Percentiles rank a stretch among this genome's conserved stretches.
Conservation (phyloP, 441 rosid species). For the Populus tomentosa region DNA sequence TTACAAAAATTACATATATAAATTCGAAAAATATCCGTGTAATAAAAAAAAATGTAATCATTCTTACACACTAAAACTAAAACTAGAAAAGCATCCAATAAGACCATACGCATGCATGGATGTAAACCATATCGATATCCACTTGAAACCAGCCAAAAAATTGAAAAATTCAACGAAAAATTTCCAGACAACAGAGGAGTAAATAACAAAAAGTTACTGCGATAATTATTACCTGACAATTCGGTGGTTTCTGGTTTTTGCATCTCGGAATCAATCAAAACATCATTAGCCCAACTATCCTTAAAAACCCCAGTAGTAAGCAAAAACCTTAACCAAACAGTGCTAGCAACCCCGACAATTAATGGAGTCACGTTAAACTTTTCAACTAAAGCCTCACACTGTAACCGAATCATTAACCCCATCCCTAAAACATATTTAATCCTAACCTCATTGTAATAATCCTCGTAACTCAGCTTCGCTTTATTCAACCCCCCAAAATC, state of each 20-base stretch:
- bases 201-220: neutral
- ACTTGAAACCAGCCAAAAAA: neutral
- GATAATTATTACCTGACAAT: neutral
- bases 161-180: constrained; percentile 1
- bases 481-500: constrained; percentile 39
- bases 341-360: constrained; percentile 54
- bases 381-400: constrained; percentile 62
- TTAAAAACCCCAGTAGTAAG: constrained; percentile 41
- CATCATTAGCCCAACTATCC: constrained; percentile 61
- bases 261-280: constrained; percentile 49
- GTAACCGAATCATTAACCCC: constrained; percentile 60
- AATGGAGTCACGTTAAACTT: constrained; percentile 50
- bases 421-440: constrained; percentile 61
- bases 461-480: constrained; percentile 35
- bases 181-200: neutral
- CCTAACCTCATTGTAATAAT: constrained; percentile 60
- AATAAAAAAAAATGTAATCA: too few species aligned
- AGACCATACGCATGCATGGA: neutral
- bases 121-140: too few species aligned
- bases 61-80: neutral
- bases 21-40: too few species aligned
- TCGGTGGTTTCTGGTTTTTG: constrained; percentile 30
- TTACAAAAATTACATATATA: too few species aligned
- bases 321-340: constrained; percentile 53
- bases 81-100: neutral